A percentile compares a stretch with the other conserved stretches of the same genome.
Conservation (phyloP, 805 yeast species). For the Schwanniomyces yamadae region DNA sequence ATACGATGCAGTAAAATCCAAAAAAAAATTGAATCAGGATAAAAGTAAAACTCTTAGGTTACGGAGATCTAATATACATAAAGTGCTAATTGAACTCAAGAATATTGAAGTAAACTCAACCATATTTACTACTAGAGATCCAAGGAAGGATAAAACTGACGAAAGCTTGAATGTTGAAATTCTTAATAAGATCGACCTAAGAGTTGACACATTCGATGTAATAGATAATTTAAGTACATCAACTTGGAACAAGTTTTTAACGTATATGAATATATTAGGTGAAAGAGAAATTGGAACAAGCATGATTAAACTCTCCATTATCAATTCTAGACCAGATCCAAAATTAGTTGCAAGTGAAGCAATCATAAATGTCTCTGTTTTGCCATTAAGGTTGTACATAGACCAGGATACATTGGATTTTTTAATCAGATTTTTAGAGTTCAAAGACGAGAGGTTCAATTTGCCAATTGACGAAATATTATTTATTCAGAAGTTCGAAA, state of each 20-base stretch:
- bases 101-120: slow-evolving; percentile 50
- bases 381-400: slow-evolving; percentile 80
- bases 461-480: slow-evolving; percentile 64
- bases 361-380: slow-evolving; percentile 48
- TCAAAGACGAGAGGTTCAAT: slow-evolving; percentile 68
- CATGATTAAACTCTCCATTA: slow-evolving; percentile 55
- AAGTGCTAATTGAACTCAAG: slow-evolving; percentile 54
- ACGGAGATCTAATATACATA: slow-evolving; percentile 63
- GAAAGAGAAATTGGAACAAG: slow-evolving; percentile 67
- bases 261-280: slow-evolving; percentile 66
- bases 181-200: slow-evolving; percentile 49
- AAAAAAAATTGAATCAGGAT: slow-evolving; percentile 22
- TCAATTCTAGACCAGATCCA: slow-evolving; percentile 63
- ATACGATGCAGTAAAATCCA: slow-evolving; percentile 9
- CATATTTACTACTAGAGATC: slow-evolving; percentile 49
- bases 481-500: slow-evolving; percentile 66
- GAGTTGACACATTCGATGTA: slow-evolving; percentile 55
- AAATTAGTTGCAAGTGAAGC: slow-evolving; percentile 69
- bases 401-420: slow-evolving; percentile 95
- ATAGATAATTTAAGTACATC: slow-evolving; percentile 82
- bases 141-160: slow-evolving; percentile 36
- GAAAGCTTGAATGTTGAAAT: slow-evolving; percentile 37
- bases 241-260: slow-evolving; percentile 83
- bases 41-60: slow-evolving; percentile 51
- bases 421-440: slow-evolving; percentile 73